Base-by-base conservation (phyloP, 2,329 filamentous ascomycete species). In the Lomentospora prolificans region DNA sequence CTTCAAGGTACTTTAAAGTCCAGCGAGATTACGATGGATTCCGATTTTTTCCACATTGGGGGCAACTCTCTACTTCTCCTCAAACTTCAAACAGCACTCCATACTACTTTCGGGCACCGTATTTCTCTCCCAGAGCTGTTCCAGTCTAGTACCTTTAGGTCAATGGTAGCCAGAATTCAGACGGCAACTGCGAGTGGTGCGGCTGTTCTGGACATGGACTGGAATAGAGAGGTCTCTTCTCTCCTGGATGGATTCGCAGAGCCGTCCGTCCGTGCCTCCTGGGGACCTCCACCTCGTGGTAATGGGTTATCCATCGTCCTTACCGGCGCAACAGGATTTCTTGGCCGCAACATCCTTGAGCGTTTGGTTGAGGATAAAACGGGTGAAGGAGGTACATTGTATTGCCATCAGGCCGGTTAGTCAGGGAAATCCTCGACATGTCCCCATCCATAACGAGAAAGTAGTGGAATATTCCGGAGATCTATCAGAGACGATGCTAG, bases 1-100 rank as follows among this genome's bases (percentile, higher is more conserved):
- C n/a, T n/a, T n/a, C n/a, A n/a, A n/a, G n/a, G n/a, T n/a, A n/a
- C n/a, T n/a, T n/a, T n/a, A n/a, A n/a, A n/a, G n/a, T n/a, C n/a
- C n/a, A n/a, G n/a, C n/a, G n/a, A n/a, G n/a, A n/a, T n/a, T n/a
- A n/a, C n/a, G n/a, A n/a, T n/a, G n/a, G n/a, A n/a, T n/a, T 63
- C 71, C 3, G 67, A 72, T 60, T 75, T 77, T 61, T 76, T 75
- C 61, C 57, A 57, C 0, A 58, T 69, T 2, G 73, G 73, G 2
- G 74, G 73, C 4, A 74, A 67, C 57, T 75, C 73, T 0, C 54
- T 75, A 4, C 62, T 73, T 0, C 58, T 75, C 1, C 60, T 75
- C 9, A 57, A 63, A 2, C 66, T 79, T 0, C 69, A 72, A 54
- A 53, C 59, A 0, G 55, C 56, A 0, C 69, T 80, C 28, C 59